Evolutionary conservation across 2,329 filamentous ascomycete genomes (phyloP), one percentile per base, ranked within the genome.

Genomic region (Ophidiomyces ophidiicola): DNA sequence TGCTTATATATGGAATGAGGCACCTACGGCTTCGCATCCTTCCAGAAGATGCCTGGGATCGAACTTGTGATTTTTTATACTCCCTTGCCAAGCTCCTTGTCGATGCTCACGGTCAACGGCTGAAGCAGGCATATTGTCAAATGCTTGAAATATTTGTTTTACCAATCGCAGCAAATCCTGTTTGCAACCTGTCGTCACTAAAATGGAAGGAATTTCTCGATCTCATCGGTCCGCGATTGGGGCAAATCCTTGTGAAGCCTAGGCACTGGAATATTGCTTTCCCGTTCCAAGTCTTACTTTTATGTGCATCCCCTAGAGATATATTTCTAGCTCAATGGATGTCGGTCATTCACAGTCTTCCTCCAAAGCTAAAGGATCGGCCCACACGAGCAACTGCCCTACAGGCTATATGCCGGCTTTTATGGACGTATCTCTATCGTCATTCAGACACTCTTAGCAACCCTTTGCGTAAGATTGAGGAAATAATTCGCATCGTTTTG

Each of bases 121-220:
- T 96, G 53, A 98, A 98, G 59, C 82, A 88, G 50, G 84, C 87
- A 0, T 98, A 94, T 55, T 96, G 90, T 56, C 82, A 93, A 53
- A 78, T 94, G 15, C 73, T 98, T 37, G 84, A 93, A 51, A 81
- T 82, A 49, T 69, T 98, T 19, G 64, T 98, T 17, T 71, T 94
- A 10, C 85, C 87, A 1, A 79, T 98, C 36, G 88, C 88, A 10
- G 83, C 83, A 3, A 82, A 78, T 46, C 82, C 84, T 4, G 79
- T 70, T 41, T 78, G 72, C 34, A 82, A 94, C 54, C 71, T 96
- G 44, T 78, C 78, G 39, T 72, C 81, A 47, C 77, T 81, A 0
- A 88, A 80, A 58, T 98, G 90, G 90, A 80, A 76, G 47, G 78
- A 90, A 45, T 86, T 94, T 4, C 67, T 96, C 37, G 76, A 81